Base-by-base conservation (phyloP, 768 basidiomycete species). In the Pisolithus tinctorius region DNA sequence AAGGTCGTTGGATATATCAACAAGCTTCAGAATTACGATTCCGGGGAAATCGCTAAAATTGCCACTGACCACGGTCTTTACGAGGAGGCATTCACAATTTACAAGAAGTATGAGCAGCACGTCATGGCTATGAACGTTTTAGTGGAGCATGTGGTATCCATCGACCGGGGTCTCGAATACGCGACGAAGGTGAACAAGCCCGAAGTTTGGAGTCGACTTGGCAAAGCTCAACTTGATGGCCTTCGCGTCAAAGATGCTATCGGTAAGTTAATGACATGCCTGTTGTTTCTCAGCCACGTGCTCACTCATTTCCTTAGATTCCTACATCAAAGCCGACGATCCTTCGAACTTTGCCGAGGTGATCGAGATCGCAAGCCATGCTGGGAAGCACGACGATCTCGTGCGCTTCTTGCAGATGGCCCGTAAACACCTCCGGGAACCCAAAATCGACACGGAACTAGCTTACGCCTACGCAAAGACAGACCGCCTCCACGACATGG, bases 341-440 rank as follows among this genome's bases (percentile, higher is more conserved):
- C 86, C 95, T 4, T 81, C 86, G 40, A 97, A 98, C 76, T 98
- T 88, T 58, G 77, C 78, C 10, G 95, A 98, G 67, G 92, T 97
- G 62, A 92, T 94, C 58, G 96, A 99, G 69, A 97, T 97, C 54
- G 84, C 94, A 52, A 87, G 83, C 62, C 92, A 84, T 55, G 96
- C 96, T 2, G 96, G 87, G 59, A 88, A 90, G 67, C 84, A 89
- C 50, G 88, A 90, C 59, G 93, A 99, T 63, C 84, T 99, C 43
- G 96, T 98, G 41, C 86, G 93, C 48, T 99, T 84, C 77, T 77
- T 99, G 11, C 96, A 99, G 69, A 99, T 98, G 96, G 93, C 96
- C 29, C 87, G 96, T 68, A 98, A 96, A 74, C 81, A 88, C 43
- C 82, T 97, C 14, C 86, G 96, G 51, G 96, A 99, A 68, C 96